Base-by-base conservation (phyloP, 139 green algal genomes). In the Yamagishiella unicocca region DNA sequence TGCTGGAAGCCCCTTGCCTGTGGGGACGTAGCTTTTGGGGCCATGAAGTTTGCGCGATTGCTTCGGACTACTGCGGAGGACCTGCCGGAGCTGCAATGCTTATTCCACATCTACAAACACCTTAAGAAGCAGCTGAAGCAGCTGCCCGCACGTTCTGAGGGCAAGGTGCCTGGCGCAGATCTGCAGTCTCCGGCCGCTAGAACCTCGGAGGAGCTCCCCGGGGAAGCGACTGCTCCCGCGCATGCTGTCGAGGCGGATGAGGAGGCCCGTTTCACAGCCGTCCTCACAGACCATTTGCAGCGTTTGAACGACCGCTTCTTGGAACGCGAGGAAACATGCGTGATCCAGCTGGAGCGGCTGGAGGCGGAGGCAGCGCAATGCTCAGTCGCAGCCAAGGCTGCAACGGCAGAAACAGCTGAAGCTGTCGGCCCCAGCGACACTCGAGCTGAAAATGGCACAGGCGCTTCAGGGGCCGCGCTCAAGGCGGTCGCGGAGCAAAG, bases 21-120 rank as follows among this genome's bases (percentile, higher is more conserved):
- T n/a, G n/a, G n/a, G n/a, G n/a, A n/a, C n/a, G n/a, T 27, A 73
- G 10, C 31, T 43, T 45, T 1, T 58, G 33, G 35, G 4, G 64
- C 42, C 2, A 97, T 98, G 95, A 97, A 98, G 90, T 98, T 97
- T 87, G 95, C 90, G 1, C 70, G 89, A 1, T 50, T 96, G 71
- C 85, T 98, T 33, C 77, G 93, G 2, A 89, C 92, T n/a, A 94
- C 89, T 0, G 83, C 92, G 1, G 84, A 90, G n/a, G 91, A 93
- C 12, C 33, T 96, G 42, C 94, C 95, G 0, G 95, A 97, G 72
- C 82, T 96, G 58, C 89, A 93, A 64, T 83, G 87, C 29, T 88
- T 97, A 0, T 97, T 94, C 38, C 62, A 75, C 3, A 86, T 79
- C 17, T 97, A 97, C 89, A 97, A 97, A 83, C 84, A 89, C 68